Evolutionary conservation across 768 basidiomycete genomes (phyloP).

Genomic region (Hortiboletus flavorubellus): DNA sequence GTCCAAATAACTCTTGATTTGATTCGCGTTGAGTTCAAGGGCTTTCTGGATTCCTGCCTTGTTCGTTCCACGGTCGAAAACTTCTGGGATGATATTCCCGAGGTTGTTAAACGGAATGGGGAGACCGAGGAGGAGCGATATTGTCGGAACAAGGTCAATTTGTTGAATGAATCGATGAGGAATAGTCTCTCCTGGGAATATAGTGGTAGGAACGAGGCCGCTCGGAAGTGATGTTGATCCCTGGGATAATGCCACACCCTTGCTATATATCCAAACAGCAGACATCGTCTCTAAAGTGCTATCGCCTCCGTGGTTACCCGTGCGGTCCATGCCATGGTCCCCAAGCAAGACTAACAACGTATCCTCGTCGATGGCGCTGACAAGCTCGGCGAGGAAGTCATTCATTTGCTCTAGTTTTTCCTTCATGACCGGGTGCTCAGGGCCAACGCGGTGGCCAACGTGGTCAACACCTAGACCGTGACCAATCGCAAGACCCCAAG

Average conservation of each 20-base stretch:
- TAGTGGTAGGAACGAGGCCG: conserved; percentile 48
- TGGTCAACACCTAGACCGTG: conserved; percentile 97
- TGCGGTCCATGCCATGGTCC: conserved; percentile 95
- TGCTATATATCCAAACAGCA: conserved; percentile 91
- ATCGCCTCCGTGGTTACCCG: conserved; percentile 96
- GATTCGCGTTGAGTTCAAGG: conserved; percentile 64
- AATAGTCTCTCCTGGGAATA: conserved; percentile 56
- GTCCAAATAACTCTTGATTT: conserved; percentile 73
- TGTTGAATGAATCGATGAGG: conserved; percentile 76
- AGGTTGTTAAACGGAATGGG: conserved; percentile 97
- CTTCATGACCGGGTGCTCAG: conserved; percentile 82
- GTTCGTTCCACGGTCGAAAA: conserved; percentile 57
- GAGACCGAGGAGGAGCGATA: conserved; percentile 86
- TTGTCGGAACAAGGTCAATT: conserved; percentile 87
- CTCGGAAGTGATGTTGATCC: conserved; percentile 39
- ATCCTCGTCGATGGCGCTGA: conserved; percentile 74
- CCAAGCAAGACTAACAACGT: conserved; percentile 90
- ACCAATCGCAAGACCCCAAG: conserved; percentile 87
- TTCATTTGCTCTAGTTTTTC: conserved; percentile 90
- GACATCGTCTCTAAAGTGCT: conserved; percentile 79
- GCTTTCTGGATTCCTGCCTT: conserved; percentile 51
- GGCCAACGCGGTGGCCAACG: conserved; percentile 91
- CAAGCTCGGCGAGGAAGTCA: conserved; percentile 65
- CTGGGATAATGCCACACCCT: conserved; percentile 50
- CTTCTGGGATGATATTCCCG: conserved; percentile 86